Evolutionary conservation across 208 protist species (phyloP), one percentile per base, ranked within the genome.

Genomic region (Leishmania martiniquensis): DNA sequence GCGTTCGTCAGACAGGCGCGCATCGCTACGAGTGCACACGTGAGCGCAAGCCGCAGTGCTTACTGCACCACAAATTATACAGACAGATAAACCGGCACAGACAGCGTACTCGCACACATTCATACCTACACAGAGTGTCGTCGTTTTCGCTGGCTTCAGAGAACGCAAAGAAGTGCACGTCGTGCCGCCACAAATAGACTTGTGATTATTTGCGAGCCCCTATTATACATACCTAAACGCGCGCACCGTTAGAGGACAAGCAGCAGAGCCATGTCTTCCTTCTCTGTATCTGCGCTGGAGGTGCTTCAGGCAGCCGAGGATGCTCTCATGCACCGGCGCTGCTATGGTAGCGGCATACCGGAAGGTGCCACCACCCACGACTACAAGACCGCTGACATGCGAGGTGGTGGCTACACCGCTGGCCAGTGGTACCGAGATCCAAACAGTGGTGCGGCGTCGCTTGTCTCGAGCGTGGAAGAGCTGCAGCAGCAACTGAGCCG

Each of bases 221-320:
- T 32, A 25, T 2, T 34, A 62, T n/a, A n/a, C 49, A 57, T 44
- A 66, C 29, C 22, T 65, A 65, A 25, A 67, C 57, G 66, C 29
- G 66, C 39, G 66, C n/a, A 57, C 49, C 9, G n/a, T 32, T 17
- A 10, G 29, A 25, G 13, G 17, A 4, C 72, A 76, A 45, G 39
- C 25, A 52, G 42, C 25, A 68, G 4, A n/a, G 57, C 54, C 5
- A 96, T 96, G 92, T 79, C 90, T 0, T 63, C 87, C 51, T 96
- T 96, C 60, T 82, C 89, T 5, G 75, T 78, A 55, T 88, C 83
- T 54, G 92, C 92, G 12, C 65, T 89, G 52, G 89, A 88, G 47
- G 84, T 94, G 62, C 77, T 96, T 44, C 85, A 86, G 25, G 87
- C 87, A 12, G 89, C 92, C 7, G 92, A 96, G 76, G 76, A 87